Conservation (phyloP, 495 filamentous ascomycete species). For the Tuber aestivum region DNA sequence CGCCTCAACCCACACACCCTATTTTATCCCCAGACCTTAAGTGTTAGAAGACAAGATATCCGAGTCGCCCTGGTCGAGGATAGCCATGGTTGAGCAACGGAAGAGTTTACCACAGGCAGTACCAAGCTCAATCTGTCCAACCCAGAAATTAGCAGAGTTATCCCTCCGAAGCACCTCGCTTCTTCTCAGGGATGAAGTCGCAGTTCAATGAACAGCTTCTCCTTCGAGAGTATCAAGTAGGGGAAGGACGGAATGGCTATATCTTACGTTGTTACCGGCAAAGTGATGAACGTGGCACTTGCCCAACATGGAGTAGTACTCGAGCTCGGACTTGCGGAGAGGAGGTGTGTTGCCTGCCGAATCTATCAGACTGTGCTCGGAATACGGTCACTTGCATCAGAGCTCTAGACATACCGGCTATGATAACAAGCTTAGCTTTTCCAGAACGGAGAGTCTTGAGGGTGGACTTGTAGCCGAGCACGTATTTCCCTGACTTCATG, state of each 20-base stretch:
- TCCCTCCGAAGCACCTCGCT: slow-evolving; percentile 78
- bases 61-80: slow-evolving; percentile 95
- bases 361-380: not conserved
- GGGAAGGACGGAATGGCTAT: slow-evolving; percentile 29
- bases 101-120: slow-evolving; percentile 89
- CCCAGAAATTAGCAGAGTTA: slow-evolving; percentile 18
- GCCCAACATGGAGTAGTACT: slow-evolving; percentile 86
- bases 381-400: too few species aligned
- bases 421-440: slow-evolving; percentile 73
- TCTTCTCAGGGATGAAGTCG: slow-evolving; percentile 65
- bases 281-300: slow-evolving; percentile 97
- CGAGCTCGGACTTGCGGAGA: slow-evolving; percentile 89
- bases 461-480: slow-evolving; percentile 79
- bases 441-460: slow-evolving; percentile 88
- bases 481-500: slow-evolving; percentile 89
- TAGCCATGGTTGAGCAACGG: slow-evolving; percentile 86
- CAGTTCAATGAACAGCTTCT: slow-evolving; percentile 29
- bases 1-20: not conserved
- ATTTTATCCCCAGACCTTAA: slow-evolving; percentile 22
- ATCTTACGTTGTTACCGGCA: slow-evolving; percentile 91
- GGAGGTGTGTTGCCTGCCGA: slow-evolving; percentile 71
- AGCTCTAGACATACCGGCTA: slow-evolving; percentile 54
- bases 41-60: slow-evolving; percentile 65
- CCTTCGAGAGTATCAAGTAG: slow-evolving; percentile 22
- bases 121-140: slow-evolving; percentile 81